These are phyloP conservation scores for Cordyceps tenuipes DNA, from an alignment of 2,329 filamentous ascomycete species.

Conservation along the genomic window DNA sequence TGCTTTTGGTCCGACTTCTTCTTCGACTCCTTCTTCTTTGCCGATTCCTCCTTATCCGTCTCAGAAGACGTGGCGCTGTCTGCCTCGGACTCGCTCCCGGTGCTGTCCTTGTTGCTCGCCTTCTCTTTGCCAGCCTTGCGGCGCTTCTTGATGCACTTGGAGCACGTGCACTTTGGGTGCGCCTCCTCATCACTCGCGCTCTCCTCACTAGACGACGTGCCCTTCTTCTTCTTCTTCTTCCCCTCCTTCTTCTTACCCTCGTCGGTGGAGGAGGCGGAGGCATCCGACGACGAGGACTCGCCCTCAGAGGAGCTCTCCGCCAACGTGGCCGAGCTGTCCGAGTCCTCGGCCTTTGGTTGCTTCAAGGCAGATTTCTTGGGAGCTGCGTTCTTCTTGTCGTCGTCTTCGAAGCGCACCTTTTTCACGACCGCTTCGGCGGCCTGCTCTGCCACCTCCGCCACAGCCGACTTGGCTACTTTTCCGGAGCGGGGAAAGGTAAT, in stretches of 20 bases:
- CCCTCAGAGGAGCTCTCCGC: conserved; percentile 10
- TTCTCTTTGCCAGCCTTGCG: neutral
- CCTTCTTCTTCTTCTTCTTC: neutral
- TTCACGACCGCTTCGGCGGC: conserved; percentile 21
- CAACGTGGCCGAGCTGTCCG: conserved; percentile 16
- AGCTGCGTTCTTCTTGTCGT: neutral
- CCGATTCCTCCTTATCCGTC: neutral
- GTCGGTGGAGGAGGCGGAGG: conserved; percentile 15
- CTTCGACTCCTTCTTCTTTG: neutral
- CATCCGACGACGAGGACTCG: conserved; percentile 1
- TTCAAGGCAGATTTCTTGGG: conserved; percentile 32
- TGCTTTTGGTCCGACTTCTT: conserved; percentile 8
- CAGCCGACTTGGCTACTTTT: neutral
- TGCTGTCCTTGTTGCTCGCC: neutral
- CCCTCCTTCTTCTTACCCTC: conserved; percentile 8
- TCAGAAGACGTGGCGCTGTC: neutral
- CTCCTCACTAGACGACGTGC: neutral
- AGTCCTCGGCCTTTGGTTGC: conserved; percentile 18
- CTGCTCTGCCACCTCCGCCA: conserved; percentile 11
- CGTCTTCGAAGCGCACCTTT: conserved; percentile 35
- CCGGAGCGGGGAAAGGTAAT: conserved; percentile 40
- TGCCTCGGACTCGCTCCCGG: neutral
- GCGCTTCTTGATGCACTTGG: neutral
- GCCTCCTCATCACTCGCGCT: conserved; percentile 1
- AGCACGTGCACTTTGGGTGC: conserved; percentile 7